Evolutionary conservation across 1,284 basidiomycete genomes (phyloP).

Genomic region (Fistulina hepatica): DNA sequence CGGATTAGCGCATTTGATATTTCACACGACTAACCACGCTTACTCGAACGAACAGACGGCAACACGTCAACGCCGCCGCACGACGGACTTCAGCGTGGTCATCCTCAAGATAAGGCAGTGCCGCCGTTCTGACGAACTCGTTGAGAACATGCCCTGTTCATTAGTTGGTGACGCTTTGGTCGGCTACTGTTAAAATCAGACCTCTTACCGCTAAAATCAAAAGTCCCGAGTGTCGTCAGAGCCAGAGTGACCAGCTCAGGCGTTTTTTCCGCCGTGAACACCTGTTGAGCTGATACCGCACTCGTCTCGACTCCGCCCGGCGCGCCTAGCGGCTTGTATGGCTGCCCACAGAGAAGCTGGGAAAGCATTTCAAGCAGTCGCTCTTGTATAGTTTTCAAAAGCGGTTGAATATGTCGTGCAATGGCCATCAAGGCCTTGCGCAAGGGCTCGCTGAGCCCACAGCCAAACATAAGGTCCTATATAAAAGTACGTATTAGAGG

Average conservation of each 20-base stretch:
- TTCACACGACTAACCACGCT: too few relatives aligned
- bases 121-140: conserved; percentile 91
- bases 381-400: conserved; percentile 91
- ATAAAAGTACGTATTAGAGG: too few relatives aligned
- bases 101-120: conserved; percentile 90
- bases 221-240: conserved; percentile 79
- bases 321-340: conserved; percentile 80
- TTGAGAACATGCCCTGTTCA: conserved; percentile 78
- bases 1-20: too few relatives aligned
- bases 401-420: conserved; percentile 80
- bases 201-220: conserved; percentile 81
- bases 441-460: conserved; percentile 86
- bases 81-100: conserved; percentile 84
- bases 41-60: conserved; percentile 83
- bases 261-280: conserved; percentile 41
- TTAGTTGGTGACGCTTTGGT: conserved; percentile 1
- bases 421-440: conserved; percentile 82
- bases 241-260: conserved; percentile 80
- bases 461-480: conserved; percentile 97
- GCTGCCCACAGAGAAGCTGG: conserved; percentile 67
- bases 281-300: conserved; percentile 23
- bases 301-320: conserved; percentile 48
- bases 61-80: conserved; percentile 90
- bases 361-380: conserved; percentile 81
- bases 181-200: conserved; percentile 1